phyloP scores from a whole-genome alignment of 1,284 basidiomycete genomes.

The Cystobasidium sp. region DNA sequence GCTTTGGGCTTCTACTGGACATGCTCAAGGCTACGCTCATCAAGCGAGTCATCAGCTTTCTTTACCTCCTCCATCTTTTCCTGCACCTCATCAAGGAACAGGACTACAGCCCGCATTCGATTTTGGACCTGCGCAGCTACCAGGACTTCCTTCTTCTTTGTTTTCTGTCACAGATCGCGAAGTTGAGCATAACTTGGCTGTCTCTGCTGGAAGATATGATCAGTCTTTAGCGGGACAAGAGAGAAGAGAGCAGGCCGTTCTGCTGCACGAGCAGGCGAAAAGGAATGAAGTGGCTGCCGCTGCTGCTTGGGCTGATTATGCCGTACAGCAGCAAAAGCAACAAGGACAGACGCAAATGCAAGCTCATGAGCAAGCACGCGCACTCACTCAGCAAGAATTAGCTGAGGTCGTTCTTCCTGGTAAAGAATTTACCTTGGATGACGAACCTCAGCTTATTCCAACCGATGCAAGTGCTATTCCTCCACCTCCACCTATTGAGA shows the following conservation, averaged over 20 bases:
- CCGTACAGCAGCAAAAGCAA: constrained; percentile 15
- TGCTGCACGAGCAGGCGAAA: background rate
- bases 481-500: constrained; percentile 52
- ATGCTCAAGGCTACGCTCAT: background rate
- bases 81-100: constrained; percentile 21
- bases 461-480: constrained; percentile 50
- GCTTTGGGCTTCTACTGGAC: background rate
- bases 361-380: background rate
- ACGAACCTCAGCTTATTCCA: constrained; percentile 51
- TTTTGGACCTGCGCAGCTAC: background rate
- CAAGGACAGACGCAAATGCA: background rate
- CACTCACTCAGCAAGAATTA: constrained; percentile 9
- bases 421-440: constrained; percentile 17
- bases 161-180: too few species aligned
- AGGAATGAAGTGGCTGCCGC: constrained; percentile 5
- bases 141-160: too few species aligned
- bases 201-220: constrained; percentile 3
- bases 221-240: background rate
- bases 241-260: background rate
- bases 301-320: constrained; percentile 22
- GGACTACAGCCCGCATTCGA: constrained; percentile 31
- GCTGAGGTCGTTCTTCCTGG: constrained; percentile 25
- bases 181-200: background rate
- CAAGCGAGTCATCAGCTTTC: background rate
- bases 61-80: background rate